Base-by-base conservation (phyloP, 768 basidiomycete genomes). In the Pulveroboletus sp. region DNA sequence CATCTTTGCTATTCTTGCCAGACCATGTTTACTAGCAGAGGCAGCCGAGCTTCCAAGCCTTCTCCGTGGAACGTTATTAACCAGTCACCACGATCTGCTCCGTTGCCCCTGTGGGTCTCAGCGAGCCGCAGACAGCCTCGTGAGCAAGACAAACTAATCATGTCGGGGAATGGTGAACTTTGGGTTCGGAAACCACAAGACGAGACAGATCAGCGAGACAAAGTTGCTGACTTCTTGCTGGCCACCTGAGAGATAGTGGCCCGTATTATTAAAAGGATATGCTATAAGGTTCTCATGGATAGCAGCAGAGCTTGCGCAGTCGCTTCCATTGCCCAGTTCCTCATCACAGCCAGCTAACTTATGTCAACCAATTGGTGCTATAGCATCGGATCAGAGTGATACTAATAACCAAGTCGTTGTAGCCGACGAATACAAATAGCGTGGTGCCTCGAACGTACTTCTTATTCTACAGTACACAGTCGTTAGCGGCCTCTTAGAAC, bases 1-100 rank as follows among this genome's bases (percentile, higher is more conserved):
- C 55, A 62, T n/a, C 68, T 86, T 22, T 86, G 83, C 58, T 86
- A 86, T 58, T 73, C 79, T 17, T 86, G 83, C 57, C 77, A 78
- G 48, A 80, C 82, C 3, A 78, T 74, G 7, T 64, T 84, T 17
- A 84, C 79, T 0, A 83, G 84, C 61, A 73, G 73, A 47, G 77
- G 77, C 53, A 77, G 73, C 55, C 76, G 80, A 6, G 68, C 70
- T 2, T 59, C 64, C 7, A 67, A 61, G 22, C 48, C 57, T 23
- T 34, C 32, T 4, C 12, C 31, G 24, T 56, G 49, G 13, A 34
- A 43, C 26, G 6, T 22, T 31, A 24, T 27, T 30, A 32, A 32
- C 19, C 50, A 41, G 57, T 45, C 16, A 52, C 62, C 55, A 10
- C 37, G 6, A 17, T 53, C 62, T 37, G 46, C 50, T 31, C 53